Evolutionary conservation across 106 monocot genomes (phyloP).

Genomic region (Iris macrosiphon): DNA sequence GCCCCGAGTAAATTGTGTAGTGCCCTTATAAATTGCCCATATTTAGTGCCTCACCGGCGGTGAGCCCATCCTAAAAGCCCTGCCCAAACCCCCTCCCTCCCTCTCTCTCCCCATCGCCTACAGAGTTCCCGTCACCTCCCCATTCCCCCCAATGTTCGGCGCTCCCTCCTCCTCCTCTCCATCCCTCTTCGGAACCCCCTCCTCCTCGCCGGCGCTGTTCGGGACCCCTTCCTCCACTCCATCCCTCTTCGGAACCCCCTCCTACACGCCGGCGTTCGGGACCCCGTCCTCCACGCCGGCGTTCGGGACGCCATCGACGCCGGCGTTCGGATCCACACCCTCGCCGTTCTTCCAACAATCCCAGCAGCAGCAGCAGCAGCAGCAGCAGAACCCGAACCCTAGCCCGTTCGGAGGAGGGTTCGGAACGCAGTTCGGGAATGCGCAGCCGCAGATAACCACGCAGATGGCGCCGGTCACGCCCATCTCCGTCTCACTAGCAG

Average conservation of each 20-base stretch:
- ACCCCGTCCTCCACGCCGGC: conserved; percentile 22
- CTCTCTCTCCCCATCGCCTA: conserved; percentile 17
- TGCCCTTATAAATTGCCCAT: too few relatives aligned
- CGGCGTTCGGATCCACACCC: conserved; percentile 16
- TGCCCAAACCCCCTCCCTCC: conserved; percentile 10
- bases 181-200: conserved; percentile 20
- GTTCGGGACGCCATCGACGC: conserved; percentile 19
- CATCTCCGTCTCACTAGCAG: conserved; percentile 50
- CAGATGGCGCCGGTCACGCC: conserved; percentile 95
- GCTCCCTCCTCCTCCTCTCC: conserved; percentile 19
- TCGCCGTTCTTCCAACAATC: conserved; percentile 24
- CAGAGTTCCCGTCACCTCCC: too few relatives aligned
- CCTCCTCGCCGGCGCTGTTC: conserved; percentile 20
- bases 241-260: conserved; percentile 18
- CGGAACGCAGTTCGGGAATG: too few relatives aligned
- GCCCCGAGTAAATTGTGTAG: too few relatives aligned
- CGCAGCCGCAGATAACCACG: conserved; percentile 54
- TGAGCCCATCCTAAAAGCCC: conserved; percentile 21
- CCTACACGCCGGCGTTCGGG: conserved; percentile 17
- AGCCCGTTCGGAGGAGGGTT: conserved; percentile 20
- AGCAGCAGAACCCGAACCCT: conserved; percentile 22
- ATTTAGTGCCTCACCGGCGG: conserved; percentile 26
- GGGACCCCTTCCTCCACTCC: conserved; percentile 28
- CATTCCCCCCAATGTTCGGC: conserved; percentile 11
- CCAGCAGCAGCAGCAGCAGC: conserved; percentile 32